Evolutionary conservation across 768 basidiomycete genomes (phyloP).

Genomic region (Lanmaoa pseudosensibilis): DNA sequence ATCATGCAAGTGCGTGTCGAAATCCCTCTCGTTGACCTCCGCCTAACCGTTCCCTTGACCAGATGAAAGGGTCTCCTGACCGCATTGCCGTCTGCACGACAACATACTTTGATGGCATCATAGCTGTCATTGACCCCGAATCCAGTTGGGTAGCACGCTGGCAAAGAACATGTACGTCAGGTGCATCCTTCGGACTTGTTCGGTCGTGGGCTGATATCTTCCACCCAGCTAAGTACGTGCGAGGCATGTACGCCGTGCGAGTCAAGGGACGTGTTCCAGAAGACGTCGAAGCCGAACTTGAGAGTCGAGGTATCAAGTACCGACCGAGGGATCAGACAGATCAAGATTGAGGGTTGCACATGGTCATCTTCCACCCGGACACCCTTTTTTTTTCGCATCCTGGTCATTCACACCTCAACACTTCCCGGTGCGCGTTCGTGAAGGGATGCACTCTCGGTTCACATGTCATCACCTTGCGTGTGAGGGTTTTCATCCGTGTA

Average conservation of each 20-base stretch:
- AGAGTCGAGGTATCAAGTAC: constrained; percentile 76
- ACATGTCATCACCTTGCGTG: constrained; percentile 15
- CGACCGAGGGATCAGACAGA: constrained; percentile 82
- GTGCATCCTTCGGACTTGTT: neutral
- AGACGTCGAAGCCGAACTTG: constrained; percentile 80
- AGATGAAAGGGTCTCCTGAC: constrained; percentile 90
- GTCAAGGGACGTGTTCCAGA: constrained; percentile 85
- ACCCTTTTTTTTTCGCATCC: neutral
- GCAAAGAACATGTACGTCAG: constrained; percentile 83
- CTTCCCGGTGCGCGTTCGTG: neutral
- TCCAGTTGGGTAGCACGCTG: constrained; percentile 95
- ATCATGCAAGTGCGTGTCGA: constrained; percentile 71
- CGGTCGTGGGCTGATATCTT: constrained; percentile 1
- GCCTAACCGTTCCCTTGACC: neutral
- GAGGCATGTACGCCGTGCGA: constrained; percentile 92
- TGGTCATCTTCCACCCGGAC: neutral
- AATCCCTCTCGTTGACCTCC: neutral
- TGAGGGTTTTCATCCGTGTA: constrained; percentile 1
- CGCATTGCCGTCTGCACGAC: constrained; percentile 86
- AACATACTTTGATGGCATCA: constrained; percentile 88
- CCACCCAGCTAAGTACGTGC: constrained; percentile 76
- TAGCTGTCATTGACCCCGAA: constrained; percentile 83
- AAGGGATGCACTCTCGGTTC: constrained; percentile 5
- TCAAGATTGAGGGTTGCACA: constrained; percentile 48
- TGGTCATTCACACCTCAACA: neutral